Evolutionary conservation across 805 yeast species (phyloP).

Genomic region (Metschnikowia bowlesiae): DNA sequence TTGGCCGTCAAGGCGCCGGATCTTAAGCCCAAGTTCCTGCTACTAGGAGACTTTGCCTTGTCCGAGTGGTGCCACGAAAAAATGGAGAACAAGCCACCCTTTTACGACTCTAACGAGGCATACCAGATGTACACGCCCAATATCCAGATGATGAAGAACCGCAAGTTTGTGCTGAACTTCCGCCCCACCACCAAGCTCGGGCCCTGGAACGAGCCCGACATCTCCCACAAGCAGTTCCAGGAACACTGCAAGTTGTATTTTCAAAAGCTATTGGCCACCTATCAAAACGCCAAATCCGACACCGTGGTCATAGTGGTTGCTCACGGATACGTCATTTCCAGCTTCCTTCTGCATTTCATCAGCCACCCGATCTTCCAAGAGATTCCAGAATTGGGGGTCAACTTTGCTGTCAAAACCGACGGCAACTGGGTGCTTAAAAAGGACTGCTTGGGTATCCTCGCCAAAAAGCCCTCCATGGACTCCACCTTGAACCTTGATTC

Average conservation of each 20-base stretch:
- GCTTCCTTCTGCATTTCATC: conserved; percentile 36
- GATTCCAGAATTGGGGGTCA: conserved; percentile 37
- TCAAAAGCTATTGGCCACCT: conserved; percentile 39
- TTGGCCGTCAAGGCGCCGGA: conserved; percentile 24
- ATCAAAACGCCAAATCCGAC: conserved; percentile 28
- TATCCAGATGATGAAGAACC: conserved; percentile 31
- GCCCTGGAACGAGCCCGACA: conserved; percentile 38
- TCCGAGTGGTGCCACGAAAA: conserved; percentile 45
- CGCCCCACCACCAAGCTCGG: conserved; percentile 42
- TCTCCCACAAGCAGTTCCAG: conserved; percentile 38
- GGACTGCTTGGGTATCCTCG: conserved; percentile 31
- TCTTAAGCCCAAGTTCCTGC: conserved; percentile 32
- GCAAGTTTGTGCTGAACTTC: conserved; percentile 33
- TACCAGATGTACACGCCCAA: conserved; percentile 45
- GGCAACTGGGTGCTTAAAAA: conserved; percentile 30
- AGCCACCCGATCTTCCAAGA: conserved; percentile 44
- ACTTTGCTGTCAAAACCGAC: conserved; percentile 25
- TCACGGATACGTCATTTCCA: conserved; percentile 40
- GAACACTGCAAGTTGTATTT: conserved; percentile 36
- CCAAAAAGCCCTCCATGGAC: conserved; percentile 22
- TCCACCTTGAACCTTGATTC: conserved; percentile 34
- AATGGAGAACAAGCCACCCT: conserved; percentile 41
- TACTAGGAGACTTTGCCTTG: conserved; percentile 42
- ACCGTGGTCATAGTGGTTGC: conserved; percentile 37
- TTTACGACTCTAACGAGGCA: conserved; percentile 40